Percentiles rank a stretch among this genome's conserved stretches.
These are phyloP conservation scores for Cryptococcus sp. DNA, from an alignment of 1,284 basidiomycete genomes.

Conservation along the genomic window DNA sequence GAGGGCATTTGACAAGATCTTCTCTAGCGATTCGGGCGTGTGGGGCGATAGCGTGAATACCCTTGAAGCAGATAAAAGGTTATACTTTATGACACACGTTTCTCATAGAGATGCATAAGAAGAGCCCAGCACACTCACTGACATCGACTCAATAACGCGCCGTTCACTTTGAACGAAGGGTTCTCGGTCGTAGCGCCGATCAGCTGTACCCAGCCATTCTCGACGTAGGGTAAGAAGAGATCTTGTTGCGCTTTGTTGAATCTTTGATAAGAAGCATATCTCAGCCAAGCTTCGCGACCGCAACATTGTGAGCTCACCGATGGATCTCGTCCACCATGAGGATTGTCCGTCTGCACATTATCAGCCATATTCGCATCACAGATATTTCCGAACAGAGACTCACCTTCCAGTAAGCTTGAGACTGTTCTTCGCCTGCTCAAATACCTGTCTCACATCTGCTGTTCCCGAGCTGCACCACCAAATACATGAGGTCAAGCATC, in stretches of 20 bases:
- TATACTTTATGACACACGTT: background rate
- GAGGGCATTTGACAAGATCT: conserved; percentile 48
- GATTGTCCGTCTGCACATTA: conserved; percentile 36
- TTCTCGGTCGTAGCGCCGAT: conserved; percentile 92
- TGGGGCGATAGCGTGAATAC: conserved; percentile 48
- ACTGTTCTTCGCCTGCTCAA: conserved; percentile 75
- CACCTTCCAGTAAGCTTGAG: conserved; percentile 70
- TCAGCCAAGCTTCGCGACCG: background rate
- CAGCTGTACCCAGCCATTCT: conserved; percentile 75
- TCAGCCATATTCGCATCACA: background rate
- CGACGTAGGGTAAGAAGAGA: conserved; percentile 76
- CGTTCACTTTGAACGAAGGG: conserved; percentile 80
- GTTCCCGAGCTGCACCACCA: conserved; percentile 60
- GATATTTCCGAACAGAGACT: background rate
- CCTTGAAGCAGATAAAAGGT: conserved; percentile 14
- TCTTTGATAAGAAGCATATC: conserved; percentile 14
- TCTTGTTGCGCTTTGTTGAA: conserved; percentile 82
- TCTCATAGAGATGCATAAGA: too few species aligned
- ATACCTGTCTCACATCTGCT: conserved; percentile 73
- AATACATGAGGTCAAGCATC: conserved; percentile 20
- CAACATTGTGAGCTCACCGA: conserved; percentile 54
- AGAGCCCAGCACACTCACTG: conserved; percentile 57
- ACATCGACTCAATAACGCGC: conserved; percentile 76
- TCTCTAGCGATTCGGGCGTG: conserved; percentile 39
- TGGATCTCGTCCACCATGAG: conserved; percentile 74